Conservation (phyloP, 2,329 filamentous ascomycete genomes). For the Xylariaceae sp. region DNA sequence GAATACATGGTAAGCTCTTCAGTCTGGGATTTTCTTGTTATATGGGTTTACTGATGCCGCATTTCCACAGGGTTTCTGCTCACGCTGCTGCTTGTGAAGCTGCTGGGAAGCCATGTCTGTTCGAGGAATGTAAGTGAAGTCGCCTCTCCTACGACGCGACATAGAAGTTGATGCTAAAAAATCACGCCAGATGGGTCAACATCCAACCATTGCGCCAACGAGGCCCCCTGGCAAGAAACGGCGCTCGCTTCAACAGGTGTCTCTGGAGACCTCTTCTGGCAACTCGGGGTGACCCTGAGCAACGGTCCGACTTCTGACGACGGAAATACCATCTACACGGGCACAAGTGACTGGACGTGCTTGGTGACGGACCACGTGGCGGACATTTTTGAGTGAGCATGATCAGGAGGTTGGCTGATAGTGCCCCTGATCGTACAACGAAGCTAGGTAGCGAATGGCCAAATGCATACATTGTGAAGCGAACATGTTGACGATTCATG, state of each 20-base stretch:
- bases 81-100: conserved; percentile 37
- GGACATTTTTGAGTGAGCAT: conserved; percentile 26
- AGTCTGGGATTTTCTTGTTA: background rate
- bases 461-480: too few relatives aligned
- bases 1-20: conserved; percentile 25
- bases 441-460: too few relatives aligned
- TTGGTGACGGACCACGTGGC: conserved; percentile 42
- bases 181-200: conserved; percentile 24
- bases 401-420: background rate
- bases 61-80: conserved; percentile 27
- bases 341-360: conserved; percentile 39
- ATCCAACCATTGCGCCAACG: conserved; percentile 28
- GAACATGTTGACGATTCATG: too few relatives aligned
- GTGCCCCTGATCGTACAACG: too few relatives aligned
- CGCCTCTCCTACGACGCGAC: background rate
- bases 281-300: conserved; percentile 34
- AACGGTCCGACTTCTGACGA: conserved; percentile 40
- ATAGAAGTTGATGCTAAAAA: background rate
- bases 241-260: conserved; percentile 27
- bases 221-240: conserved; percentile 30
- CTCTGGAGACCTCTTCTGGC: conserved; percentile 32
- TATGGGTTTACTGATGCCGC: background rate
- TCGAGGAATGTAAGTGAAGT: conserved; percentile 37
- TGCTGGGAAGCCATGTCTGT: conserved; percentile 37
- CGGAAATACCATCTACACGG: conserved; percentile 42